Percentiles rank a stretch among this genome's conserved stretches.
Evolutionary conservation across 495 filamentous ascomycete genomes (phyloP).

Genomic region (Hypomontagnella monticulosa): DNA sequence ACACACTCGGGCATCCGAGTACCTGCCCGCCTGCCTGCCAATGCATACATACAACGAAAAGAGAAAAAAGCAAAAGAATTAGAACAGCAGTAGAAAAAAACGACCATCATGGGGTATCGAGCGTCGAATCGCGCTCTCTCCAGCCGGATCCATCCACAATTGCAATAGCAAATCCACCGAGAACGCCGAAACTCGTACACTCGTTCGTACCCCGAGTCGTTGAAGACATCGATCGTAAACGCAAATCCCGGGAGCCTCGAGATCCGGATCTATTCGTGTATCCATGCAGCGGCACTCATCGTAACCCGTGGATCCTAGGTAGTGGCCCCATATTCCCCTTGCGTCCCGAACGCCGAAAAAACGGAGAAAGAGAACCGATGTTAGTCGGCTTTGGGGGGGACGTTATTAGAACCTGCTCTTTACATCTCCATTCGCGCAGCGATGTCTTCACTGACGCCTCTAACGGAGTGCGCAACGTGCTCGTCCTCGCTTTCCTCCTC

Average conservation of each 20-base stretch:
- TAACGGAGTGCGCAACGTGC: conserved; percentile 61
- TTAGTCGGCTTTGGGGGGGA: background rate
- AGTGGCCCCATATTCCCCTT: conserved; percentile 8
- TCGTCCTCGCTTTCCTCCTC: conserved; percentile 63
- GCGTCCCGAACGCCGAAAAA: conserved; percentile 32
- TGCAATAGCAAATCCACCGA: conserved; percentile 4
- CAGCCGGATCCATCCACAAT: conserved; percentile 3
- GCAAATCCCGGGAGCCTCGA: background rate
- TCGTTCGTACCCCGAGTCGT: conserved; percentile 15
- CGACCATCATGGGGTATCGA: conserved; percentile 23
- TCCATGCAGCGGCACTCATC: background rate
- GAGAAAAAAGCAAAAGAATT: no score
- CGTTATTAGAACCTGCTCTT: background rate
- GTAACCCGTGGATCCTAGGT: conserved; percentile 10
- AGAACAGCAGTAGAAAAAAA: background rate
- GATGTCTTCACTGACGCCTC: conserved; percentile 79
- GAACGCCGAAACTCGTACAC: conserved; percentile 34
- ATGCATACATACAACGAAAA: background rate
- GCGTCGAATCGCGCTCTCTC: conserved; percentile 28
- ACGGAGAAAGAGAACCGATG: conserved; percentile 12
- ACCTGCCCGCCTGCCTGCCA: background rate
- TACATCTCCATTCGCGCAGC: conserved; percentile 75
- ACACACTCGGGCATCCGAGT: background rate
- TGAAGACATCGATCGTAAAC: conserved; percentile 31
- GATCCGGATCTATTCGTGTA: background rate